Evolutionary conservation across 352 stramenopile species (phyloP).

Genomic region (Elongisporangium prolatum): DNA sequence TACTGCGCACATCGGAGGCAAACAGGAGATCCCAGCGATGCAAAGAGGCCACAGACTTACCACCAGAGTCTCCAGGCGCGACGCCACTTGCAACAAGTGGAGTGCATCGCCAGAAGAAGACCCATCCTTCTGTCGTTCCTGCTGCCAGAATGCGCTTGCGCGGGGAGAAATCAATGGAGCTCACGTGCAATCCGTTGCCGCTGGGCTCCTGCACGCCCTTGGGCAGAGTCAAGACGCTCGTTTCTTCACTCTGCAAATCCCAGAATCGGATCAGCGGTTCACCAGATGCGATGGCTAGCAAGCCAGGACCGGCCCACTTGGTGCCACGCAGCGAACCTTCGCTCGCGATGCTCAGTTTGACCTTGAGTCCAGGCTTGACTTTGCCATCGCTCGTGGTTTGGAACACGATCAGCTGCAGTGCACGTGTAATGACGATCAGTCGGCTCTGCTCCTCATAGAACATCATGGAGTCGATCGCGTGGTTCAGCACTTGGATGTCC

Average conservation of each 20-base stretch:
- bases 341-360: conserved; percentile 88
- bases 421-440: conserved; percentile 89
- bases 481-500: conserved; percentile 83
- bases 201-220: conserved; percentile 18
- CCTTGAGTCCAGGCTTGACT: conserved; percentile 78
- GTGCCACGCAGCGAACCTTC: conserved; percentile 79
- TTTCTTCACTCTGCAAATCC: conserved; percentile 90
- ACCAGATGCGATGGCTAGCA: conserved; percentile 88
- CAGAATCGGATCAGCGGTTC: conserved; percentile 90
- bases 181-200: conserved; percentile 58
- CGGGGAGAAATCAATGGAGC: conserved; percentile 86
- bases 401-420: conserved; percentile 86
- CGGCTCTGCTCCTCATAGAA: conserved; percentile 79
- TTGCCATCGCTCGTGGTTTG: conserved; percentile 82
- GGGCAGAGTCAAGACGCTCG: conserved; percentile 86
- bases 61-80: neutral
- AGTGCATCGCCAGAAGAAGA: conserved; percentile 89
- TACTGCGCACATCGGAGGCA: conserved; percentile 38
- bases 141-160: conserved; percentile 83
- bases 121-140: conserved; percentile 76
- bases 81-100: conserved; percentile 24
- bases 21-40: conserved; percentile 75
- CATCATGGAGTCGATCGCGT: conserved; percentile 88
- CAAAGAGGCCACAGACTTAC: conserved; percentile 5
- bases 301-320: conserved; percentile 82